phyloP scores from a whole-genome alignment of 306 rosid species.

The Acacia confusa region DNA sequence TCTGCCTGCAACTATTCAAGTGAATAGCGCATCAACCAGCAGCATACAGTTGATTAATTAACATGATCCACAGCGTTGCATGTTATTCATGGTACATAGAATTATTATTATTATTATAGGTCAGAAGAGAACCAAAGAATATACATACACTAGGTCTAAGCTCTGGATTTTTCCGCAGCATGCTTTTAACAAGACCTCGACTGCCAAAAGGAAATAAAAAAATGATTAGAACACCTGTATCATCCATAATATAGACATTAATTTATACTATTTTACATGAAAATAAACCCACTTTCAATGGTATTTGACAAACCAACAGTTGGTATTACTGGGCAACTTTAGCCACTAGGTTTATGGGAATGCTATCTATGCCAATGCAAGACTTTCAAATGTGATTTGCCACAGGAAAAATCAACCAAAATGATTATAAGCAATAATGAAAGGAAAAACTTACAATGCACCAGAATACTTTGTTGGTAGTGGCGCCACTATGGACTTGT shows the following conservation, averaged over 20 bases:
- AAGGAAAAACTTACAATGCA: constrained; percentile 74
- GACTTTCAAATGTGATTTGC: constrained; percentile 7
- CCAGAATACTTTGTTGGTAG: constrained; percentile 89
- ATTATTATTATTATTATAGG: constrained; percentile 25
- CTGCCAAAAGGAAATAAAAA: constrained; percentile 55
- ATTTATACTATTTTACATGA: constrained; percentile 14
- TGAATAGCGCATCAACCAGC: neutral
- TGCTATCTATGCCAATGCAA: constrained; percentile 18
- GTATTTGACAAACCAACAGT: constrained; percentile 15
- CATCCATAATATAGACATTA: constrained; percentile 11
- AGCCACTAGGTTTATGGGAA: neutral
- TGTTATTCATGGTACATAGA: constrained; percentile 4
- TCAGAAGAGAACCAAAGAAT: constrained; percentile 30
- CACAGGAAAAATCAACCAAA: constrained; percentile 27
- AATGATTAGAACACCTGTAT: constrained; percentile 29
- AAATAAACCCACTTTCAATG: constrained; percentile 14
- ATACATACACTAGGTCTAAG: constrained; percentile 92
- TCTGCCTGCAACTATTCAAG: constrained; percentile 16
- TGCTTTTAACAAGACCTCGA: constrained; percentile 92
- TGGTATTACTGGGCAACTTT: constrained; percentile 20
- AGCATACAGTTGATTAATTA: neutral
- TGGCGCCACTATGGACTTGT: constrained; percentile 94
- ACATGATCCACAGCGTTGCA: constrained; percentile 24
- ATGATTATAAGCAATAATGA: constrained; percentile 1
- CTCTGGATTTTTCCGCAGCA: constrained; percentile 99